Evolutionary conservation across 1,284 basidiomycete genomes (phyloP), one percentile per base, ranked within the genome.

Genomic region (Jaminaea rosea): DNA sequence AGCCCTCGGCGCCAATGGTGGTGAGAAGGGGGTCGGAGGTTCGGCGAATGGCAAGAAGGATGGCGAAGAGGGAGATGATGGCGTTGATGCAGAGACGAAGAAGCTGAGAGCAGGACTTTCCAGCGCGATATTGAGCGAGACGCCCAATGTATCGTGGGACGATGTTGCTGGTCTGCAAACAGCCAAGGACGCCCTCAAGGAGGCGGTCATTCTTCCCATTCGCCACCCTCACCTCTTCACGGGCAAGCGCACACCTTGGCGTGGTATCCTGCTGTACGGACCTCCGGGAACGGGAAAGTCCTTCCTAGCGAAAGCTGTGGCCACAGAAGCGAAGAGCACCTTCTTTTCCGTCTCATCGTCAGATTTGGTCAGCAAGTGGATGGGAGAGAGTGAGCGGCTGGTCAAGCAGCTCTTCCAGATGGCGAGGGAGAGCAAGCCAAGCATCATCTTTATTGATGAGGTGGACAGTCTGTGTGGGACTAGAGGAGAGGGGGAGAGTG

Each of bases 391-490:
- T 19, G 93, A 98, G 47, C 26, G 91, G 67, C 80, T 97, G 58
- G 93, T 98, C 47, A 93, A 91, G 76, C 90, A 97, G 74, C 81
- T 98, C 34, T 98, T 98, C 73, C 84, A 88, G 62, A 88, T 98
- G 81, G 94, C 93, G 1, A 83, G 93, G 56, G 93, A 98, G 76
- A 84, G 84, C 60, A 97, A 97, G 74, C 93, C 93, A 1, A 84
- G 91, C 3, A 98, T 98, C 76, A 97, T 98, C 75, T 98, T 98
- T 74, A 90, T 98, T 69, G 93, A 98, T 75, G 93, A 98, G 74
- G 89, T 98, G 41, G 93, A 98, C 76, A 96, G 92, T 15, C 79
- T 98, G 49, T 89, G 91, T 13, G 91, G 94, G 1, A 88, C 91
- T 23, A 82, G 93, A 73, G 91, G 88, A 56, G 93, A 98, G 74